A percentile compares a stretch with the other conserved stretches of the same genome.
These are phyloP conservation scores for Entonaema liquescens DNA, from an alignment of 495 filamentous ascomycete genomes.

Conservation along the genomic window DNA sequence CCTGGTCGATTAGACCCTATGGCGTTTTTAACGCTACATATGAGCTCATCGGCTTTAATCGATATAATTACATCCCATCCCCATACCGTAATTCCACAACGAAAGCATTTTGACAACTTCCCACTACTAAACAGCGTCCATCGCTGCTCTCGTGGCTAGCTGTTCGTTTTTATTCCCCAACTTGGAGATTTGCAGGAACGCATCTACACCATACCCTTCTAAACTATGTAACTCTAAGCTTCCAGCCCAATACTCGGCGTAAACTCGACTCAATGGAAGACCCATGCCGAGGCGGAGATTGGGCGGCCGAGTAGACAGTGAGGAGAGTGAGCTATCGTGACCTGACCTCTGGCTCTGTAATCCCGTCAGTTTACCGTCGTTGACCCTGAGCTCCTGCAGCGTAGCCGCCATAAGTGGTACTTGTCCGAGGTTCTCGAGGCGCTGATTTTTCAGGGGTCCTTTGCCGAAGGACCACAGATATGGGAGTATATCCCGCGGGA, in stretches of 20 bases:
- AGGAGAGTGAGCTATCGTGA: constrained; percentile 71
- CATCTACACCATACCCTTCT: constrained; percentile 97
- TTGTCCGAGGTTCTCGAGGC: constrained; percentile 80
- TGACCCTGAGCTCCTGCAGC: constrained; percentile 80
- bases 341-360: constrained; percentile 58
- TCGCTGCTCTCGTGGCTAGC: constrained; percentile 83
- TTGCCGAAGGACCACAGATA: constrained; percentile 97
- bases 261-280: constrained; percentile 90
- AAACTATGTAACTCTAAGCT: constrained; percentile 90
- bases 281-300: constrained; percentile 93
- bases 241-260: constrained; percentile 98
- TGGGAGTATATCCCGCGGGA: constrained; percentile 83
- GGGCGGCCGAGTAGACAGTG: constrained; percentile 81
- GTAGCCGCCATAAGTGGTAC: constrained; percentile 96
- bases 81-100: background rate
- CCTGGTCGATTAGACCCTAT: background rate
- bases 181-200: constrained; percentile 95
- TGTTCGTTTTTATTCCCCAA: constrained; percentile 99
- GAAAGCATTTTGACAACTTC: background rate
- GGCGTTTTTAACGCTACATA: background rate
- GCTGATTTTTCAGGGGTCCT: constrained; percentile 74
- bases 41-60: background rate
- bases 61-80: background rate
- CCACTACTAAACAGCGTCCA: constrained; percentile 79
- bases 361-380: constrained; percentile 91